These are phyloP conservation scores for Apiospora arundinis DNA, from an alignment of 2,329 filamentous ascomycete genomes.

Conservation along the genomic window DNA sequence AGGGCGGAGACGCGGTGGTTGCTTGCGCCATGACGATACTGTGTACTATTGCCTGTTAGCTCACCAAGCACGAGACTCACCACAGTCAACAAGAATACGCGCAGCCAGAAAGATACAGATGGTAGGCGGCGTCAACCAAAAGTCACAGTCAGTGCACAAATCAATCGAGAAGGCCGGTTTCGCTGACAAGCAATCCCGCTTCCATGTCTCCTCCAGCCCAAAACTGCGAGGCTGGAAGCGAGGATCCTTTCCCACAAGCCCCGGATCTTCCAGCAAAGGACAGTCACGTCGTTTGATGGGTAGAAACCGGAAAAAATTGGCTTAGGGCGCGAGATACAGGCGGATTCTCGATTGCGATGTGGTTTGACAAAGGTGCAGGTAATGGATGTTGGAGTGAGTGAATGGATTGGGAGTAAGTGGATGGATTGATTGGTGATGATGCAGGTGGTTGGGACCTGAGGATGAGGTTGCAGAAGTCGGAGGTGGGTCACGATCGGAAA, in stretches of 20 bases:
- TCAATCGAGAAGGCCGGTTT: constrained; percentile 13
- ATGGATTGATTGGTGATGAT: neutral
- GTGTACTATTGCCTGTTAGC: neutral
- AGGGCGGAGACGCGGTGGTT: neutral
- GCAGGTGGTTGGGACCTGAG: neutral
- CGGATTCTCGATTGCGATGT: neutral
- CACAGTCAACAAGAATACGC: no score
- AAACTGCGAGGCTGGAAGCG: constrained; percentile 15
- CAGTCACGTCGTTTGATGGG: constrained; percentile 1
- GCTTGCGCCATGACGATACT: neutral
- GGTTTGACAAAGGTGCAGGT: neutral
- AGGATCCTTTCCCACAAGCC: constrained; percentile 10
- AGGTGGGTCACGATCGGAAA: no score
- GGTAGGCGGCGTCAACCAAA: neutral
- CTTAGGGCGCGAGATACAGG: constrained; percentile 4
- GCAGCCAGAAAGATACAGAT: neutral
- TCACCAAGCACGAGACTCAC: neutral
- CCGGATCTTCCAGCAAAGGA: constrained; percentile 17
- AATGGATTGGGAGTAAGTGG: no score
- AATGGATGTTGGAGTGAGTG: neutral
- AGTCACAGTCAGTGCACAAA: neutral
- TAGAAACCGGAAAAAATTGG: constrained; percentile 7
- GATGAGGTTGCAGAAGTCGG: no score
- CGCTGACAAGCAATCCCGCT: constrained; percentile 17
- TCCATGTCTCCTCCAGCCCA: constrained; percentile 13